Conservation (phyloP, 345 rosid genomes). For the Corchorus olitorius region DNA sequence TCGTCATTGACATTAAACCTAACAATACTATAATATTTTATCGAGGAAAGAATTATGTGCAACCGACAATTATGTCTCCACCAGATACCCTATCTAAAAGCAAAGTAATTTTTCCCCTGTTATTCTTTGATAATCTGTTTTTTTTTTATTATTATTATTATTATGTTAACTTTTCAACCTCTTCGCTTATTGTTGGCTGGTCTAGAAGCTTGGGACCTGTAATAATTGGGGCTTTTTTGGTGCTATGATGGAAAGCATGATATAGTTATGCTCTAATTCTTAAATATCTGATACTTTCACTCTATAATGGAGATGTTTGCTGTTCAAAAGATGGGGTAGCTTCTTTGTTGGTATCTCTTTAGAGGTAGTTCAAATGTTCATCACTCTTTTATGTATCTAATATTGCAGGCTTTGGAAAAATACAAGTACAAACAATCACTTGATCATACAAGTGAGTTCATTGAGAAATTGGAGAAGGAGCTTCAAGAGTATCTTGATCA, state of each 20-base stretch:
- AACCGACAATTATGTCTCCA: constrained; percentile 76
- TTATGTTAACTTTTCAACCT: neutral
- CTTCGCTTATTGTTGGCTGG: neutral
- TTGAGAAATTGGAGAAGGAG: constrained; percentile 89
- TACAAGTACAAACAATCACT: constrained; percentile 80
- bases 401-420: constrained; percentile 78
- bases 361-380: neutral
- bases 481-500: constrained; percentile 71
- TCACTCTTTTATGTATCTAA: constrained; percentile 8
- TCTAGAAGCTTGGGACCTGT: neutral
- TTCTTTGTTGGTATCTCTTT: neutral
- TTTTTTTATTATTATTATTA: too few species aligned
- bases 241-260: neutral
- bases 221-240: neutral
- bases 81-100: constrained; percentile 75
- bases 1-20: constrained; percentile 79
- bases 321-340: neutral
- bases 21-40: constrained; percentile 68
- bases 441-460: constrained; percentile 89
- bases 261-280: neutral
- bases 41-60: constrained; percentile 90
- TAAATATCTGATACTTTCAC: neutral
- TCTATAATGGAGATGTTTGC: neutral
- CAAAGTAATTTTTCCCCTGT: constrained; percentile 41
- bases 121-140: neutral